Evolutionary conservation across 108 stramenopile genomes (phyloP).

Genomic region (Schizochytrium sp.): DNA sequence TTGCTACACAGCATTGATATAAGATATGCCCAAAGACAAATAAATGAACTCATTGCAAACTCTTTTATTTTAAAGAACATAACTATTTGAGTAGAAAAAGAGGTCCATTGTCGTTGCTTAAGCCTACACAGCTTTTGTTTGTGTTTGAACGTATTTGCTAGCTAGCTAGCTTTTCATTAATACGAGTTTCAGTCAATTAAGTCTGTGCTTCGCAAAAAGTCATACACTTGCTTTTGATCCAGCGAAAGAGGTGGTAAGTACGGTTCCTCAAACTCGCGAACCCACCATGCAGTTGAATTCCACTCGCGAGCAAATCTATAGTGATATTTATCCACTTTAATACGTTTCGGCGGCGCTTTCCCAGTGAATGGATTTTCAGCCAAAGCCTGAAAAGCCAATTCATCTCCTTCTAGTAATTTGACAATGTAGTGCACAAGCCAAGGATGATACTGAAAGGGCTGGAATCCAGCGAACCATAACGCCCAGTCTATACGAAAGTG

Average conservation of each 20-base stretch:
- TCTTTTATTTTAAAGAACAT: no score
- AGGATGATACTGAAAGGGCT: constrained; percentile 63
- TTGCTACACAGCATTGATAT: no score
- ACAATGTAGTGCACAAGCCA: constrained; percentile 3
- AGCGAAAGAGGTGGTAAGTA: background rate
- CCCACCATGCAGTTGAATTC: constrained; percentile 2
- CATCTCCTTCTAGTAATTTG: background rate
- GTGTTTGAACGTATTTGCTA: no score
- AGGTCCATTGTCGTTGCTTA: no score
- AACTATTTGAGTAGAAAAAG: no score
- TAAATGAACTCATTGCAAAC: no score
- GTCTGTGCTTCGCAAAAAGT: background rate
- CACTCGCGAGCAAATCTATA: background rate
- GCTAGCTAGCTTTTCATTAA: no score
- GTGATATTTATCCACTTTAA: background rate
- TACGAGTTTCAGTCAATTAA: background rate
- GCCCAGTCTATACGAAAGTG: constrained; percentile 87
- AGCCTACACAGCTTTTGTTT: no score
- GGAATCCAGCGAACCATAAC: constrained; percentile 82
- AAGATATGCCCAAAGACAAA: no score
- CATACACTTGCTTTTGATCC: background rate
- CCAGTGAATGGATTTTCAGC: background rate
- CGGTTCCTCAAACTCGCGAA: background rate
- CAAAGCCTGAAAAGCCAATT: background rate
- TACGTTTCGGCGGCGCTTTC: background rate